These are phyloP conservation scores for Globisporangium nodosum DNA, from an alignment of 352 stramenopile genomes.

Conservation along the genomic window DNA sequence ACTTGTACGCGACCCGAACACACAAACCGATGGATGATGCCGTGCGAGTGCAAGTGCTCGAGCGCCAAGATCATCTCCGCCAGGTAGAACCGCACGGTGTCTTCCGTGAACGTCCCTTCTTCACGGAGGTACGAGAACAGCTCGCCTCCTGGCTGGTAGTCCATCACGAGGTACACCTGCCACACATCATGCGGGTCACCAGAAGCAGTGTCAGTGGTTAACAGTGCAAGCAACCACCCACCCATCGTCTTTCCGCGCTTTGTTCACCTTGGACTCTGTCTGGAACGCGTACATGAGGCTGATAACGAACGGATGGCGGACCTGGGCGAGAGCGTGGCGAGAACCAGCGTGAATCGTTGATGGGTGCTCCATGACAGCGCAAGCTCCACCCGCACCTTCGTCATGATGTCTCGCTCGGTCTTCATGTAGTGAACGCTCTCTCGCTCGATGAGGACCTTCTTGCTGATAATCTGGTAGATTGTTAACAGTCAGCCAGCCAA, in stretches of 20 bases:
- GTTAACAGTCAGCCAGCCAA: background rate
- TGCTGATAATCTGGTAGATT: conserved; percentile 72
- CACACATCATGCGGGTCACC: background rate
- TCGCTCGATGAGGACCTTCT: conserved; percentile 72
- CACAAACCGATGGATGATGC: conserved; percentile 77
- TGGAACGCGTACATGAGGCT: conserved; percentile 75
- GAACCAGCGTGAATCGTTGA: background rate
- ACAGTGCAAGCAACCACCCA: background rate
- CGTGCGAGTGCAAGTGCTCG: conserved; percentile 71
- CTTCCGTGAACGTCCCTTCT: conserved; percentile 65
- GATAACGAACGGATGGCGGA: conserved; percentile 80
- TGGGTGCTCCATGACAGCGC: background rate
- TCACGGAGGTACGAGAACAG: conserved; percentile 69
- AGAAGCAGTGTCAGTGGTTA: background rate
- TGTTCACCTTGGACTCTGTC: conserved; percentile 68
- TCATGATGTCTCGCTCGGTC: conserved; percentile 83
- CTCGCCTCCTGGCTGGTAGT: conserved; percentile 77
- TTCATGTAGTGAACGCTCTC: conserved; percentile 79
- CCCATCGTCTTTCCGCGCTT: background rate
- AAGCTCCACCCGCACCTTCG: conserved; percentile 29
- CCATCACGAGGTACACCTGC: conserved; percentile 73
- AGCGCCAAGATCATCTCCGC: conserved; percentile 83
- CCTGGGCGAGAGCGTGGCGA: conserved; percentile 18
- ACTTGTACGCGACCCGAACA: background rate
- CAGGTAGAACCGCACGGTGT: conserved; percentile 71